phyloP scores from a whole-genome alignment of 2,329 filamentous ascomycete species.

The Microcyclosporella mali region DNA sequence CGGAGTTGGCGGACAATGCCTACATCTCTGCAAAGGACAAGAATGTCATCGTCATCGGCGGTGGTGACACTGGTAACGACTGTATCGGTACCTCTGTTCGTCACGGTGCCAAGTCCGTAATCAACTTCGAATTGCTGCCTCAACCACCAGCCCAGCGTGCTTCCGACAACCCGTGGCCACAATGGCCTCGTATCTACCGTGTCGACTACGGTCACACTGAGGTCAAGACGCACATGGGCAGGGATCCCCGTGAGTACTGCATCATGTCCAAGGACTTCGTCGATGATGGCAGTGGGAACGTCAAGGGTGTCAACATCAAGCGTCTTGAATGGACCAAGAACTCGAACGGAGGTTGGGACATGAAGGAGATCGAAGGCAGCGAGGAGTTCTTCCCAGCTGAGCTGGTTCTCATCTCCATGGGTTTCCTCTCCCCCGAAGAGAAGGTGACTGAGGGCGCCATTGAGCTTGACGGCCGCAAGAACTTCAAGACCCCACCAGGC shows the following conservation, averaged over 20 bases:
- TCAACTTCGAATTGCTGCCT: conserved; percentile 92
- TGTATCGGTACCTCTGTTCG: conserved; percentile 95
- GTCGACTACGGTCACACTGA: conserved; percentile 97
- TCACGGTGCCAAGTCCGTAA: conserved; percentile 89
- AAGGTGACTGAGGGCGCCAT: conserved; percentile 80
- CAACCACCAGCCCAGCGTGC: conserved; percentile 88
- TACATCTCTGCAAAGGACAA: conserved; percentile 96
- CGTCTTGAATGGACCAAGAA: conserved; percentile 95
- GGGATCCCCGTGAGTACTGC: conserved; percentile 93
- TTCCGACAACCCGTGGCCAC: conserved; percentile 93
- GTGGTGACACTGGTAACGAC: conserved; percentile 96
- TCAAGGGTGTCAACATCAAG: conserved; percentile 93
- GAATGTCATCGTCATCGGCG: conserved; percentile 92
- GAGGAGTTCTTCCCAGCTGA: conserved; percentile 96
- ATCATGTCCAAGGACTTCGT: conserved; percentile 98
- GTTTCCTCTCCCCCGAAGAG: conserved; percentile 90
- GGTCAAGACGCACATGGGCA: conserved; percentile 92
- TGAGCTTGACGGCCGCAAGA: conserved; percentile 88
- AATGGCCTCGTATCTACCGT: conserved; percentile 96
- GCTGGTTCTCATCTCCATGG: conserved; percentile 91
- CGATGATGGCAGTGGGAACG: conserved; percentile 75
- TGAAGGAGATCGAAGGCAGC: conserved; percentile 92
- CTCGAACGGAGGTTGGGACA: conserved; percentile 86
- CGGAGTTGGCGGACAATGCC: conserved; percentile 69
- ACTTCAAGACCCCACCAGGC: conserved; percentile 85